phyloP scores from a whole-genome alignment of 352 stramenopile species.

The Phytophthora megakarya region DNA sequence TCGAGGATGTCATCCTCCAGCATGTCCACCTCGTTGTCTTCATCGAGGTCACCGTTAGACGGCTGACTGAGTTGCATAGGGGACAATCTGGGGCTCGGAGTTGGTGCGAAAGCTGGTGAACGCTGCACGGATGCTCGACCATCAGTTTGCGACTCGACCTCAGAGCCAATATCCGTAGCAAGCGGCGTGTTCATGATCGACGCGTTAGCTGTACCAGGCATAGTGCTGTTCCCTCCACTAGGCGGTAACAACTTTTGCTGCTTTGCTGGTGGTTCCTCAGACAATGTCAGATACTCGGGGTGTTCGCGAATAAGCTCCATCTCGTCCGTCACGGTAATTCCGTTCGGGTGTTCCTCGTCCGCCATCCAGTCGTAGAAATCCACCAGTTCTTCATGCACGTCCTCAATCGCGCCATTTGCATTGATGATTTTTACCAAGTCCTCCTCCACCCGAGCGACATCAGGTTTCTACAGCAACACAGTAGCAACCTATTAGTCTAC shows the following conservation, averaged over 20 bases:
- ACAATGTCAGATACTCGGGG: constrained; percentile 76
- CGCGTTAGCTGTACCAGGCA: constrained; percentile 37
- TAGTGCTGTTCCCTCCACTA: constrained; percentile 23
- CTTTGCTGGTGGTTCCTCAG: constrained; percentile 52
- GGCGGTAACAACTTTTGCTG: constrained; percentile 38
- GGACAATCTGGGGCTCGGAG: constrained; percentile 57
- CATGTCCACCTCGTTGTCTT: constrained; percentile 80
- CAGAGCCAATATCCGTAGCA: constrained; percentile 69
- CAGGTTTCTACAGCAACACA: constrained; percentile 62
- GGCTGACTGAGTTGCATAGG: constrained; percentile 32
- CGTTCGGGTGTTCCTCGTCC: constrained; percentile 72
- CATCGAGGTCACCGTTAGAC: constrained; percentile 37
- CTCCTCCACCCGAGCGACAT: constrained; percentile 84
- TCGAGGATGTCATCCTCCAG: constrained; percentile 79
- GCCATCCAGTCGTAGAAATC: constrained; percentile 90
- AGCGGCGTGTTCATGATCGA: constrained; percentile 76
- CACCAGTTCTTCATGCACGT: constrained; percentile 86
- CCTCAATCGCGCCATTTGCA: constrained; percentile 67
- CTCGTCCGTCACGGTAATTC: constrained; percentile 77
- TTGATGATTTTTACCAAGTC: constrained; percentile 82
- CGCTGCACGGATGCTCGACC: constrained; percentile 65
- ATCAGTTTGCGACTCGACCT: constrained; percentile 62
- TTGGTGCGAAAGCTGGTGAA: constrained; percentile 63
- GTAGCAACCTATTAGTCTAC: background rate
- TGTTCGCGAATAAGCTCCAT: constrained; percentile 84